Conservation (phyloP, 2,329 filamentous ascomycete genomes). For the Colletotrichum sp. region DNA sequence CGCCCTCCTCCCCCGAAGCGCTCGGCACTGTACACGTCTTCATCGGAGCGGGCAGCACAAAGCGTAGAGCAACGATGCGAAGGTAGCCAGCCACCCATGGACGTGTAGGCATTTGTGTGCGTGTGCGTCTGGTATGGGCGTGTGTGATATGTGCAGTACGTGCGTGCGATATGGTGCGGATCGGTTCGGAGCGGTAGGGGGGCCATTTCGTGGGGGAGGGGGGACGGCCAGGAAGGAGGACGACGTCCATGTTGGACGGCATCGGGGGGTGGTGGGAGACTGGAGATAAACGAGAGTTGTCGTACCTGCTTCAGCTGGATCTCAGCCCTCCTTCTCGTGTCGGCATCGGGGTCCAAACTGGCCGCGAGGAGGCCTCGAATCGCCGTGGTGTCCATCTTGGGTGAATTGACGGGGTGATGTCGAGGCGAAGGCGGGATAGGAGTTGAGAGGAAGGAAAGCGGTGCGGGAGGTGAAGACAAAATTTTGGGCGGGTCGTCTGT, state of each 20-base stretch:
- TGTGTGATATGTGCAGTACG: not conserved
- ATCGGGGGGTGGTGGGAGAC: not conserved
- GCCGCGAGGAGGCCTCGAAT: slow-evolving; percentile 79
- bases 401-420: slow-evolving; percentile 23
- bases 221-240: not conserved
- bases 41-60: not conserved
- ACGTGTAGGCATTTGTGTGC: not conserved
- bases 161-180: slow-evolving; percentile 9
- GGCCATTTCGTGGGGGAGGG: slow-evolving; percentile 19
- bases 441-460: slow-evolving; percentile 23
- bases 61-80: slow-evolving; percentile 8
- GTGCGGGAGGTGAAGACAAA: slow-evolving; percentile 23
- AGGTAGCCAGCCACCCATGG: not conserved
- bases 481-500: slow-evolving; percentile 24
- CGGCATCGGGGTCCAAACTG: slow-evolving; percentile 76
- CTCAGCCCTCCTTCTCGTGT: slow-evolving; percentile 78
- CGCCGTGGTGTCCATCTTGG: slow-evolving; percentile 74
- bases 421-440: slow-evolving; percentile 22
- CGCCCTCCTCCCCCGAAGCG: not conserved
- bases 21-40: not conserved
- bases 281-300: slow-evolving; percentile 18
- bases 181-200: slow-evolving; percentile 14
- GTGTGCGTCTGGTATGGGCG: slow-evolving; percentile 8
- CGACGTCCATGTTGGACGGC: not conserved
- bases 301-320: slow-evolving; percentile 82